Conservation (phyloP, 1,284 basidiomycete genomes). For the Cryptococcus maquisensis region DNA sequence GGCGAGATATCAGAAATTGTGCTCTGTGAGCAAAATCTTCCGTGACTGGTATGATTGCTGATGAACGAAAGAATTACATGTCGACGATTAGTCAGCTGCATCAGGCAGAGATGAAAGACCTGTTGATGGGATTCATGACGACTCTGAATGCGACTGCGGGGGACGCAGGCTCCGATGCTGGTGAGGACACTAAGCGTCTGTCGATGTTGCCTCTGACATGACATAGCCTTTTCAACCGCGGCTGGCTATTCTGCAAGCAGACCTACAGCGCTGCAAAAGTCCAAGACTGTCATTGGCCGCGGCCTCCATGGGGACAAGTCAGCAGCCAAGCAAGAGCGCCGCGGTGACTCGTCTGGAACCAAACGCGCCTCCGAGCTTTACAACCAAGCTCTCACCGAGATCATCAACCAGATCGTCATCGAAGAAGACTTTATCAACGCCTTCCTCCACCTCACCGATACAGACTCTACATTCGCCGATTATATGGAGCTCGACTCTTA, state of each 20-base stretch:
- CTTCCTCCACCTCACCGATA: constrained; percentile 86
- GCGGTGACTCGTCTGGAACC: constrained; percentile 15
- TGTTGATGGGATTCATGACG: constrained; percentile 61
- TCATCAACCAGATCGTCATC: constrained; percentile 68
- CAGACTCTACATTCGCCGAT: constrained; percentile 87
- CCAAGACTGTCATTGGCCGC: constrained; percentile 36
- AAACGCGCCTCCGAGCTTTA: constrained; percentile 63
- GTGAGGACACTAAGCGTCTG: constrained; percentile 15
- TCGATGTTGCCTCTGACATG: neutral
- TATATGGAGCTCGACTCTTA: constrained; percentile 92
- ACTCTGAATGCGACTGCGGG: constrained; percentile 65
- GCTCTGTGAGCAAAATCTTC: constrained; percentile 60
- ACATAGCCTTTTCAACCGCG: constrained; percentile 12
- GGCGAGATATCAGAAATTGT: constrained; percentile 72
- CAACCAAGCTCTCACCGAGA: constrained; percentile 66
- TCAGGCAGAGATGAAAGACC: constrained; percentile 67
- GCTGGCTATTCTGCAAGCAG: constrained; percentile 14
- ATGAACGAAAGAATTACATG: constrained; percentile 70
- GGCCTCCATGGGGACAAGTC: constrained; percentile 14
- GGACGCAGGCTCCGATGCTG: constrained; percentile 49
- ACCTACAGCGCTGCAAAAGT: constrained; percentile 34
- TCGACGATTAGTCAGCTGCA: constrained; percentile 76
- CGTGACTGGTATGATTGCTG: neutral
- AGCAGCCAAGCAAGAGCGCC: constrained; percentile 46
- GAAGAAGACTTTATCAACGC: constrained; percentile 88